Evolutionary conservation across 2,329 filamentous ascomycete genomes (phyloP).

Genomic region (Elsinoe arachidis): DNA sequence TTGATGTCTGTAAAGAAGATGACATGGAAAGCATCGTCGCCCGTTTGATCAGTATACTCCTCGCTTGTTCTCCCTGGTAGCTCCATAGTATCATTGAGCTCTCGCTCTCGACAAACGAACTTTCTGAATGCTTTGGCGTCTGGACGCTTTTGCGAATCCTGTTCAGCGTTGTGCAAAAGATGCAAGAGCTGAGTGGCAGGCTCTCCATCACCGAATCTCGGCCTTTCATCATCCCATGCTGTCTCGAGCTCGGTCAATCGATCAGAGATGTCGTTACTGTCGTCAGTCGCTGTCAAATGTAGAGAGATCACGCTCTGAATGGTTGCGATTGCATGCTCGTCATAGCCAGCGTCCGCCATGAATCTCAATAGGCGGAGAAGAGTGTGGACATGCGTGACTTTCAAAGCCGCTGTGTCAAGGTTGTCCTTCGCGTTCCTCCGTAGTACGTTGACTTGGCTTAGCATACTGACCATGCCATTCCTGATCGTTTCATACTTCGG

Average conservation of each 20-base stretch:
- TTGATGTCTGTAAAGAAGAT: constrained; percentile 71
- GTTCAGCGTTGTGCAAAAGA: background rate
- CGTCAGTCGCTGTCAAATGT: constrained; percentile 50
- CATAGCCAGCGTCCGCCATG: constrained; percentile 66
- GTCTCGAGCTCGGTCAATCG: constrained; percentile 45
- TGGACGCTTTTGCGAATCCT: background rate
- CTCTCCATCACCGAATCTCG: constrained; percentile 64
- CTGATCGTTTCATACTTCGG: constrained; percentile 57
- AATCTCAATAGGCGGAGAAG: constrained; percentile 67
- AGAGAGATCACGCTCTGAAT: constrained; percentile 80
- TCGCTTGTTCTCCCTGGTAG: constrained; percentile 68
- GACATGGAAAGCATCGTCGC: constrained; percentile 65
- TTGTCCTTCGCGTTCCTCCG: background rate
- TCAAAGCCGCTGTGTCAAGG: constrained; percentile 18
- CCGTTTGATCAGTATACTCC: constrained; percentile 55
- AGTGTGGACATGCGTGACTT: constrained; percentile 54
- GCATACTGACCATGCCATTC: constrained; percentile 48
- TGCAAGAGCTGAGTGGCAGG: background rate
- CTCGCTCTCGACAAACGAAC: constrained; percentile 48
- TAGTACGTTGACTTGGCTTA: constrained; percentile 43
- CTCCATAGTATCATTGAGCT: constrained; percentile 39
- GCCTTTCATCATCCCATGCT: constrained; percentile 81
- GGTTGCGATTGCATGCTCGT: constrained; percentile 64
- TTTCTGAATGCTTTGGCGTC: constrained; percentile 29
- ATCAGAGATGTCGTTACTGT: background rate